These are phyloP conservation scores for Knufia petricola DNA, from an alignment of 2,329 filamentous ascomycete species.

Conservation along the genomic window DNA sequence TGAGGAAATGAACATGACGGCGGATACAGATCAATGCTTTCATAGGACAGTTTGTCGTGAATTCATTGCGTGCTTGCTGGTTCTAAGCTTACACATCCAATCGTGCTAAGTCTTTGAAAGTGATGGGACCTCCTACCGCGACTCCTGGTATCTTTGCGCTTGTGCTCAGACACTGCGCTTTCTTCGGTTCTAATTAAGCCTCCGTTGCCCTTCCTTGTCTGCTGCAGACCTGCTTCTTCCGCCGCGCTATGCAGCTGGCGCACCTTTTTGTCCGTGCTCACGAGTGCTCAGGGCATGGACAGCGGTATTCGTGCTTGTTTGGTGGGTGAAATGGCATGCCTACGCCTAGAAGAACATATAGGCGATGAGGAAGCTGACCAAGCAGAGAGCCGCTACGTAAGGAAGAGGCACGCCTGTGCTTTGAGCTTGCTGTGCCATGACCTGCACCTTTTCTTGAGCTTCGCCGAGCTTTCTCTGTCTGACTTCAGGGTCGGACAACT, in stretches of 20 bases:
- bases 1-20: too few relatives aligned
- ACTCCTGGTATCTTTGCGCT: constrained; percentile 1
- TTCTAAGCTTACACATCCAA: constrained; percentile 8
- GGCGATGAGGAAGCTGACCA: constrained; percentile 84
- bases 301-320: not conserved
- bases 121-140: not conserved
- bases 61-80: not conserved
- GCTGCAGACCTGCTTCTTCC: not conserved
- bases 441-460: constrained; percentile 46
- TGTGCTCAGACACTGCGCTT: not conserved
- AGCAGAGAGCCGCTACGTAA: constrained; percentile 70
- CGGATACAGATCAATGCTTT: too few relatives aligned
- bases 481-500: constrained; percentile 57
- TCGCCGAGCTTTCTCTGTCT: constrained; percentile 64
- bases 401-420: constrained; percentile 74
- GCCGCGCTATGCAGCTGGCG: not conserved
- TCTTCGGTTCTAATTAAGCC: not conserved
- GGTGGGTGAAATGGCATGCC: not conserved
- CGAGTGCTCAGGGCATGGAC: not conserved
- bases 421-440: constrained; percentile 41
- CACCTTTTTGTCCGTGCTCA: not conserved
- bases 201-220: not conserved
- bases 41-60: constrained; percentile 1
- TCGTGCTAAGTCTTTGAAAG: not conserved
- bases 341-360: constrained; percentile 80